phyloP scores from a whole-genome alignment of 1,284 basidiomycete species.

The Ustilago crameri region DNA sequence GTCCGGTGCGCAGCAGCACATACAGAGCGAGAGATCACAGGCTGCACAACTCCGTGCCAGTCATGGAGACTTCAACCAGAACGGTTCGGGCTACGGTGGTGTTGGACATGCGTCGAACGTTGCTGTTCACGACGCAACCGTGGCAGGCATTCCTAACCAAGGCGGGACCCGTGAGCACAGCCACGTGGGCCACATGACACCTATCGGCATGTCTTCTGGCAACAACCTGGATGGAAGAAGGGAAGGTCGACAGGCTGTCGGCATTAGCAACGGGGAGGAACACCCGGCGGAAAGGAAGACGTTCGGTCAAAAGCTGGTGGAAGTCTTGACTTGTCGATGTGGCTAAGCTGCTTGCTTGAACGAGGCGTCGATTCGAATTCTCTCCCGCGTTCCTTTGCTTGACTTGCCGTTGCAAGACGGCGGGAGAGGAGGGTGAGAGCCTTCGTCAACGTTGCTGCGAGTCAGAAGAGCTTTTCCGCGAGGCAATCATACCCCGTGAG shows the following conservation, averaged over 20 bases:
- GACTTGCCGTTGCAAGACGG: background rate
- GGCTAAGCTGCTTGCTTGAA: conserved; percentile 26
- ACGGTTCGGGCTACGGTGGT: conserved; percentile 51
- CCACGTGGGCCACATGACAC: conserved; percentile 51
- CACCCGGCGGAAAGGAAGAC: conserved; percentile 56
- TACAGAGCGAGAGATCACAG: conserved; percentile 41
- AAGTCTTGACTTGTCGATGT: conserved; percentile 68
- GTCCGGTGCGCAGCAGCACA: conserved; percentile 48
- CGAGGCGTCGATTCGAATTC: no score
- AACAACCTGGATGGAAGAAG: conserved; percentile 46
- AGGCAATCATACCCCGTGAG: conserved; percentile 23
- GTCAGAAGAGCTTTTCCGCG: background rate
- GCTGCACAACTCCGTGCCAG: conserved; percentile 45
- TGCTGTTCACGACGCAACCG: conserved; percentile 61
- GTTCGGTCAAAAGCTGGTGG: conserved; percentile 66
- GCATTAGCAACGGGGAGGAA: conserved; percentile 60
- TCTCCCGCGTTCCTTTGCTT: background rate
- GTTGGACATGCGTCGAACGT: conserved; percentile 59
- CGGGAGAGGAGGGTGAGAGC: no score
- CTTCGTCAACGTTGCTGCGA: background rate
- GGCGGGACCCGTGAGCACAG: conserved; percentile 48
- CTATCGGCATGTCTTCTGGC: conserved; percentile 37
- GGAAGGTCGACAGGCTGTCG: conserved; percentile 52
- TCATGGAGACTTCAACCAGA: conserved; percentile 50
- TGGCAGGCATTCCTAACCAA: conserved; percentile 46